These are phyloP conservation scores for Chlorencoelia australis DNA, from an alignment of 2,329 filamentous ascomycete species.

Conservation along the genomic window DNA sequence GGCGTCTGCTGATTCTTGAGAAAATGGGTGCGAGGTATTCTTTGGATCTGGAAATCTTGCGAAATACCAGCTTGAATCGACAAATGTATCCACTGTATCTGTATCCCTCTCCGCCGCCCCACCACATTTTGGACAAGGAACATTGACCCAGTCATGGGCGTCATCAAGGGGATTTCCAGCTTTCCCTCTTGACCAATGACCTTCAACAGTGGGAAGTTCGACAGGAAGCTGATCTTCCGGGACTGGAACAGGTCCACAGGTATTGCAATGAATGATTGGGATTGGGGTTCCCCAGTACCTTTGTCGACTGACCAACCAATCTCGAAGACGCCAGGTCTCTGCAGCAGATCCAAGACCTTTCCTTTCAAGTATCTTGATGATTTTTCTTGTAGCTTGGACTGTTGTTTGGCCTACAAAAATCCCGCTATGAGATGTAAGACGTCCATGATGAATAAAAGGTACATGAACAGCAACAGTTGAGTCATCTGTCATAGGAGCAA, in stretches of 20 bases:
- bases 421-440: slow-evolving; percentile 57
- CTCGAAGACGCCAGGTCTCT: slow-evolving; percentile 70
- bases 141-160: slow-evolving; percentile 64
- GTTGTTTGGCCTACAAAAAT: slow-evolving; percentile 55
- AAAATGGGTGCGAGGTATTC: slow-evolving; percentile 53
- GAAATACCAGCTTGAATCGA: slow-evolving; percentile 92
- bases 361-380: slow-evolving; percentile 46
- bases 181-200: slow-evolving; percentile 58
- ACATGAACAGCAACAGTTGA: slow-evolving; percentile 37
- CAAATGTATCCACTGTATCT: slow-evolving; percentile 94
- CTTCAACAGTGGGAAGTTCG: slow-evolving; percentile 56
- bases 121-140: slow-evolving; percentile 63
- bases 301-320: slow-evolving; percentile 90
- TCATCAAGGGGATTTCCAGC: slow-evolving; percentile 69
- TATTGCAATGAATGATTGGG: slow-evolving; percentile 71
- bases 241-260: slow-evolving; percentile 71
- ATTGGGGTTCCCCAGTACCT: slow-evolving; percentile 89
- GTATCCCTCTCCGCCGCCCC: slow-evolving; percentile 69
- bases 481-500: slow-evolving; percentile 38
- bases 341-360: slow-evolving; percentile 48
- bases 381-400: slow-evolving; percentile 46
- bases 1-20: slow-evolving; percentile 42
- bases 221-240: slow-evolving; percentile 70
- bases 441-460: slow-evolving; percentile 55
- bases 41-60: slow-evolving; percentile 67